Percentiles rank a stretch among this genome's conserved stretches.
phyloP scores from a whole-genome alignment of 371 early-diverging fungal genomes.

The Capniomyces stellatus region DNA sequence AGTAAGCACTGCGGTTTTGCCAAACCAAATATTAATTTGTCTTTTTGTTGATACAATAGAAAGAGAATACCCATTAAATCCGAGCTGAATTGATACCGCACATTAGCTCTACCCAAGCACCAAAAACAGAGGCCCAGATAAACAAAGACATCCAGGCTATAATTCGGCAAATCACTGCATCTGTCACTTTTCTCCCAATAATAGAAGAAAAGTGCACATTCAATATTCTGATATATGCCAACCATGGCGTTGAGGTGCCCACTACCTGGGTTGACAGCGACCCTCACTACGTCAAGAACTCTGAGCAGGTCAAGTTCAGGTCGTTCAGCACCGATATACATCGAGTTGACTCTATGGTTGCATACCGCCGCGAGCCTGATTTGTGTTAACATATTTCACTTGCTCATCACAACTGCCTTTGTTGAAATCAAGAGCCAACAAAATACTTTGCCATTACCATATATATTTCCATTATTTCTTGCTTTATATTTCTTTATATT shows the following conservation, averaged over 20 bases:
- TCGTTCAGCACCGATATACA: constrained; percentile 67
- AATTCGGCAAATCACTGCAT: constrained; percentile 76
- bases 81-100: background rate
- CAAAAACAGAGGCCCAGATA: constrained; percentile 45
- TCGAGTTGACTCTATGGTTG: constrained; percentile 65
- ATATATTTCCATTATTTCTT: too few species aligned
- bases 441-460: too few species aligned
- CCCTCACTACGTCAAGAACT: constrained; percentile 52
- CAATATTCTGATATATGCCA: constrained; percentile 75
- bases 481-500: too few species aligned
- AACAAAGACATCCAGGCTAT: constrained; percentile 65
- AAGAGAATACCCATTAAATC: background rate
- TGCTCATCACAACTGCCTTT: too few species aligned
- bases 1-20: too few species aligned
- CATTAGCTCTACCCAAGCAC: background rate
- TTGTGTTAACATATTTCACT: too few species aligned
- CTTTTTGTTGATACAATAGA: too few species aligned
- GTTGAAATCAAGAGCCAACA: too few species aligned
- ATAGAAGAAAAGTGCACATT: constrained; percentile 80
- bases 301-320: constrained; percentile 64
- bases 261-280: constrained; percentile 72
- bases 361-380: constrained; percentile 39
- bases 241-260: constrained; percentile 69
- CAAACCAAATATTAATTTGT: too few species aligned
- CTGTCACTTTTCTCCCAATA: constrained; percentile 73